phyloP scores from a whole-genome alignment of 768 basidiomycete species.

The Lactarius tabidus region DNA sequence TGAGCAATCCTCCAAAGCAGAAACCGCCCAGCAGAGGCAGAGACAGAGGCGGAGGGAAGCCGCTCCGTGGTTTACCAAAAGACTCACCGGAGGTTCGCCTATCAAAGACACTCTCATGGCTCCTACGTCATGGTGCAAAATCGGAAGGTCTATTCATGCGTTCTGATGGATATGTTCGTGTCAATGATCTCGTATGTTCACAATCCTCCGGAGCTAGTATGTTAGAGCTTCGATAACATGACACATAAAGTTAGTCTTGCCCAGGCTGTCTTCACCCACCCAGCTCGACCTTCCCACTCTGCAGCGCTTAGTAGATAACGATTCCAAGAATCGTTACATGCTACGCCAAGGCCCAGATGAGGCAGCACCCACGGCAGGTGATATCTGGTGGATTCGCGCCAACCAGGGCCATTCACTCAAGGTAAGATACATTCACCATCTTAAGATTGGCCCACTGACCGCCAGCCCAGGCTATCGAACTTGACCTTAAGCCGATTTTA shows the following conservation, averaged over 20 bases:
- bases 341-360: constrained; percentile 45
- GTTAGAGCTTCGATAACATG: constrained; percentile 5
- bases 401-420: constrained; percentile 88
- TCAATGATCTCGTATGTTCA: constrained; percentile 74
- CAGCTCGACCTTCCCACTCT: constrained; percentile 49
- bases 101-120: constrained; percentile 86
- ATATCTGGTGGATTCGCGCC: constrained; percentile 83
- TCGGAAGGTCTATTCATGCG: constrained; percentile 73
- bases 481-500: constrained; percentile 59
- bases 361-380: constrained; percentile 31
- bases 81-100: constrained; percentile 67
- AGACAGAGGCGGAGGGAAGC: constrained; percentile 35
- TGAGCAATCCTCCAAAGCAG: constrained; percentile 11
- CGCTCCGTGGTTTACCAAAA: constrained; percentile 49
- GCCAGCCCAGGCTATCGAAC: constrained; percentile 52
- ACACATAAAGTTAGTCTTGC: constrained; percentile 56
- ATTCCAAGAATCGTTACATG: constrained; percentile 64
- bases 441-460: neutral
- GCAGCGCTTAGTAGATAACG: constrained; percentile 60
- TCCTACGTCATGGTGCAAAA: constrained; percentile 87
- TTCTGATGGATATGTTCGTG: constrained; percentile 79
- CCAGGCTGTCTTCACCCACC: constrained; percentile 49
- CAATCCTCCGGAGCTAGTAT: neutral
- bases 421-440: constrained; percentile 35
- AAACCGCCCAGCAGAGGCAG: constrained; percentile 11